Evolutionary conservation across 495 filamentous ascomycete species (phyloP).

Genomic region (Penicillium salamii): DNA sequence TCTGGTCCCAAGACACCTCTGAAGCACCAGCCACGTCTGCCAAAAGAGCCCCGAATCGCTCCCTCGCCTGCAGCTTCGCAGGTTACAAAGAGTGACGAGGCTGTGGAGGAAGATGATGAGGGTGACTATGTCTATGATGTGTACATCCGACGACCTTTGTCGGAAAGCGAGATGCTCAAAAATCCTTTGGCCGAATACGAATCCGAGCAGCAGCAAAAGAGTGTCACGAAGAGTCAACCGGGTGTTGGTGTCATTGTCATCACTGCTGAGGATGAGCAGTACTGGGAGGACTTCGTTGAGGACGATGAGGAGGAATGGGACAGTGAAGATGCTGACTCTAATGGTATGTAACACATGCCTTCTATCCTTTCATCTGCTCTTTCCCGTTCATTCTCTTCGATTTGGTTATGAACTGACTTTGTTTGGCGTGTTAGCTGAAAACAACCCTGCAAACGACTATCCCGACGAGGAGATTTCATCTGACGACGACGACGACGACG

Average conservation of each 20-base stretch:
- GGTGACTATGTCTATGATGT: constrained; percentile 64
- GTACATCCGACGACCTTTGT: constrained; percentile 51
- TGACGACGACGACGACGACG: constrained; percentile 51
- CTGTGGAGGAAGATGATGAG: constrained; percentile 38
- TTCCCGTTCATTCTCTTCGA: neutral
- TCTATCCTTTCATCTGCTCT: neutral
- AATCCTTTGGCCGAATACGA: constrained; percentile 33
- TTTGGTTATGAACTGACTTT: neutral
- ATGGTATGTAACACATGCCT: constrained; percentile 40
- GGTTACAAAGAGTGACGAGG: constrained; percentile 3
- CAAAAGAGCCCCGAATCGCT: constrained; percentile 29
- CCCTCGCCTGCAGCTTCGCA: constrained; percentile 10
- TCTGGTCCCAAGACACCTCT: constrained; percentile 30
- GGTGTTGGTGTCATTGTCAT: constrained; percentile 60
- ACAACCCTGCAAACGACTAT: constrained; percentile 65
- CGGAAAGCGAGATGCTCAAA: constrained; percentile 25
- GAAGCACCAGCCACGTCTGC: constrained; percentile 37
- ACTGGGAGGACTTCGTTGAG: constrained; percentile 57
- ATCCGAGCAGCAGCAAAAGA: constrained; percentile 30
- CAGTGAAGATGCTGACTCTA: constrained; percentile 61
- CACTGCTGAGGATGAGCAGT: constrained; percentile 52
- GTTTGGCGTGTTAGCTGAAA: constrained; percentile 49
- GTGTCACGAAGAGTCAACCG: constrained; percentile 28
- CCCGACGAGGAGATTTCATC: constrained; percentile 62
- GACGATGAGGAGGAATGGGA: constrained; percentile 56